Evolutionary conservation across 2,329 filamentous ascomycete species (phyloP).

Genomic region (Cryphonectria nitschkei): DNA sequence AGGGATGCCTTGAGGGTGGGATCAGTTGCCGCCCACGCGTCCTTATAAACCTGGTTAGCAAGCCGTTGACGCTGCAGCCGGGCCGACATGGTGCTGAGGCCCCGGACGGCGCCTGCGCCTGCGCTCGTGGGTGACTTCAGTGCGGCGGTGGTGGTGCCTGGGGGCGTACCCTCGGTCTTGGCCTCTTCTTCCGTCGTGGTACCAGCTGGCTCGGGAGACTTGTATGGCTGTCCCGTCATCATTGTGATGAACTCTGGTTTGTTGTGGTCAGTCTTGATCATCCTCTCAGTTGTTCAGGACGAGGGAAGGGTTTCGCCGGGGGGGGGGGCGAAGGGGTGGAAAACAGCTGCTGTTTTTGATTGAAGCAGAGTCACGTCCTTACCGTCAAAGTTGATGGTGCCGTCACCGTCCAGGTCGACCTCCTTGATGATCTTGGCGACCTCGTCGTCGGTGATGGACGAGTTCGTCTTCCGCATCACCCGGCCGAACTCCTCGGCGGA

Average conservation of each 20-base stretch:
- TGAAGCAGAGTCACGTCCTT: conserved; percentile 5
- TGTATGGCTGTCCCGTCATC: conserved; percentile 45
- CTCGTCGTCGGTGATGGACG: conserved; percentile 38
- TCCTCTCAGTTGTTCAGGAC: neutral
- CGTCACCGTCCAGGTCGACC: conserved; percentile 44
- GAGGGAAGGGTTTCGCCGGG: too few species aligned
- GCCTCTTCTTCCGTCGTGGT: conserved; percentile 33
- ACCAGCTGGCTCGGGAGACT: conserved; percentile 31
- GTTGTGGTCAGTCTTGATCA: neutral
- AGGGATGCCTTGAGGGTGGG: conserved; percentile 40
- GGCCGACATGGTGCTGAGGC: conserved; percentile 27
- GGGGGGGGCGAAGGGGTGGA: neutral
- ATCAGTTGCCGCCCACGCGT: conserved; percentile 43
- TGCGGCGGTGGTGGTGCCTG: conserved; percentile 3
- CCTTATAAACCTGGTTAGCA: conserved; percentile 28
- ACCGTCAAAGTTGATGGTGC: conserved; percentile 46
- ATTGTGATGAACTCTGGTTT: conserved; percentile 45
- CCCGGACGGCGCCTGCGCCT: conserved; percentile 24
- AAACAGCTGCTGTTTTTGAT: neutral
- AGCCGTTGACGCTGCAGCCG: conserved; percentile 27
- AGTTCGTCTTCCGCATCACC: conserved; percentile 41
- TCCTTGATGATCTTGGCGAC: conserved; percentile 44
- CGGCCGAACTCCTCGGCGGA: conserved; percentile 43
- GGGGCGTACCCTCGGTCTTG: conserved; percentile 26
- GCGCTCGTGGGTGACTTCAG: neutral